Percentiles rank a stretch among this genome's conserved stretches.
These are phyloP conservation scores for Epichloe brachyelytri DNA, from an alignment of 2,329 filamentous ascomycete species.

Conservation along the genomic window DNA sequence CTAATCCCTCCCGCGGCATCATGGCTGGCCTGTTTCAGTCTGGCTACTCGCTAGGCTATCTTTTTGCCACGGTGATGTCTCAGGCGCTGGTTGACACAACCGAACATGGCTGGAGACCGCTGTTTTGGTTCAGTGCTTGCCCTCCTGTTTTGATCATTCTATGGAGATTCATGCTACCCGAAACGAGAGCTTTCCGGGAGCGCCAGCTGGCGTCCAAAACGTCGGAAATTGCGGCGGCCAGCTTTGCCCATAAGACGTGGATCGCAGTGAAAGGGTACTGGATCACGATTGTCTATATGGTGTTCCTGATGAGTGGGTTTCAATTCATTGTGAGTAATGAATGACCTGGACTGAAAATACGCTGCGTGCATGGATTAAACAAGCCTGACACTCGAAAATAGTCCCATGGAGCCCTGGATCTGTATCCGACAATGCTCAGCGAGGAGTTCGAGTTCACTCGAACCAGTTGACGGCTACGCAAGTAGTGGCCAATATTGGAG, in stretches of 20 bases:
- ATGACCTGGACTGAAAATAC: not conserved
- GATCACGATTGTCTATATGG: not conserved
- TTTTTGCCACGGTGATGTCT: not conserved
- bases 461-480: not conserved
- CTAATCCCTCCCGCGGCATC: not conserved
- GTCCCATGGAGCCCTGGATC: not conserved
- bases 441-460: not conserved
- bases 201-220: not conserved
- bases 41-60: not conserved
- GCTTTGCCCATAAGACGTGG: not conserved
- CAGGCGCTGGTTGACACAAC: not conserved
- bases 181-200: not conserved
- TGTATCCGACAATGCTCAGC: not conserved
- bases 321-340: not conserved
- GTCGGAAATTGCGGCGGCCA: not conserved
- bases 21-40: not conserved
- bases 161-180: not conserved
- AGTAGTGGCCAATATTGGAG: conserved; percentile 2
- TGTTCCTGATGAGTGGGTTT: not conserved
- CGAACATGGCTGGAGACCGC: not conserved
- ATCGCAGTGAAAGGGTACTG: not conserved
- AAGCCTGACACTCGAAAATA: not conserved
- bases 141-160: not conserved
- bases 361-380: too few relatives aligned
- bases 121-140: conserved; percentile 1